phyloP scores from a whole-genome alignment of 805 yeast species.

The Candida berthetii region DNA sequence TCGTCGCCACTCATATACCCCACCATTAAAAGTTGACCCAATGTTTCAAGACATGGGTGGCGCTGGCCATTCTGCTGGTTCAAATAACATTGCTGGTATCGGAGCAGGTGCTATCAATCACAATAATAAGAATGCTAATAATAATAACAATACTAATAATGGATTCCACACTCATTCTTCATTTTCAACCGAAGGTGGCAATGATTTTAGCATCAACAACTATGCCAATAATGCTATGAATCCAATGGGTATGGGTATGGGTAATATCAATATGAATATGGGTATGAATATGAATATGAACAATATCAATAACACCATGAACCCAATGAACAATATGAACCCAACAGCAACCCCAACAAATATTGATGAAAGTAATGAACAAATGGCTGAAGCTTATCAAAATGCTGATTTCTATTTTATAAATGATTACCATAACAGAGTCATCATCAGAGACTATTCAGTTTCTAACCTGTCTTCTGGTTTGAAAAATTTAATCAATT shows the following conservation, averaged over 20 bases:
- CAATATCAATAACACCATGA: not conserved
- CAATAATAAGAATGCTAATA: too few relatives aligned
- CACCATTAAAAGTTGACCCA: not conserved
- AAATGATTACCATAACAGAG: slow-evolving; percentile 16
- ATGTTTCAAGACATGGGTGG: not conserved
- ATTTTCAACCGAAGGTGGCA: not conserved
- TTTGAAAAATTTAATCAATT: not conserved
- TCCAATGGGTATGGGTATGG: too few relatives aligned
- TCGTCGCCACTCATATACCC: slow-evolving; percentile 2
- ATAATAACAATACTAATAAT: too few relatives aligned
- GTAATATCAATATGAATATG: too few relatives aligned
- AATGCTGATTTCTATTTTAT: slow-evolving; percentile 17
- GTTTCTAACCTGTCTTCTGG: slow-evolving; percentile 7
- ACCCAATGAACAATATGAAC: too few relatives aligned
- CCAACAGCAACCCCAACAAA: not conserved
- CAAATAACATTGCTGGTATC: too few relatives aligned
- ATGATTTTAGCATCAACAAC: too few relatives aligned
- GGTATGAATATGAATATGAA: too few relatives aligned
- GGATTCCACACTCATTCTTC: not conserved
- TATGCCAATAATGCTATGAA: too few relatives aligned
- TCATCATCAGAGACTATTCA: slow-evolving; percentile 11
- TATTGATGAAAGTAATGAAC: slow-evolving; percentile 10
- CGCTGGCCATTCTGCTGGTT: too few relatives aligned
- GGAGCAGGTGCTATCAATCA: not conserved
- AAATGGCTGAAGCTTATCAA: slow-evolving; percentile 12